phyloP scores from a whole-genome alignment of 108 stramenopile genomes.

The Epithemia pelagica region DNA sequence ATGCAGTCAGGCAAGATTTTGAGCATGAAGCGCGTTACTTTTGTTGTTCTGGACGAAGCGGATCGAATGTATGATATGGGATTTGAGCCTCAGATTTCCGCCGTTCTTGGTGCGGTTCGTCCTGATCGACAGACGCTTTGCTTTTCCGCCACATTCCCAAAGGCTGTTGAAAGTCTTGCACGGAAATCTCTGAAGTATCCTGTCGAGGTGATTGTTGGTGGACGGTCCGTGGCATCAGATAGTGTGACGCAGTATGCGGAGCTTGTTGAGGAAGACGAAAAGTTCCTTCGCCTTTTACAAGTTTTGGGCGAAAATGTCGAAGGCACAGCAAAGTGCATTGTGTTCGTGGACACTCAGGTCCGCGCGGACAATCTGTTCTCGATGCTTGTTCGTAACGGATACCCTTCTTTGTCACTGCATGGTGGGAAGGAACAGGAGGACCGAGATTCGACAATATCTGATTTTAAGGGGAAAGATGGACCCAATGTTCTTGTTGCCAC shows the following conservation, averaged over 20 bases:
- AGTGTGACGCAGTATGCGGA: constrained; percentile 90
- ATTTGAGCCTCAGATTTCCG: constrained; percentile 96
- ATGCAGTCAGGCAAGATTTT: constrained; percentile 97
- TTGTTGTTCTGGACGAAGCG: constrained; percentile 97
- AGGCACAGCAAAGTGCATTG: constrained; percentile 89
- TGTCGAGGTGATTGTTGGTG: constrained; percentile 95
- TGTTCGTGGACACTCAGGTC: constrained; percentile 97
- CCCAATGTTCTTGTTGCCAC: constrained; percentile 91
- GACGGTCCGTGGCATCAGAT: constrained; percentile 90
- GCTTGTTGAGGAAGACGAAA: constrained; percentile 91
- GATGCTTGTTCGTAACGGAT: constrained; percentile 89
- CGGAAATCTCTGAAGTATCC: constrained; percentile 83
- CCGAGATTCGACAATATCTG: constrained; percentile 95
- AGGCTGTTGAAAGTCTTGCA: constrained; percentile 87
- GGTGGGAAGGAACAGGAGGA: constrained; percentile 99
- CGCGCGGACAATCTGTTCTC: constrained; percentile 92
- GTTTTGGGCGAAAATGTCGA: constrained; percentile 93
- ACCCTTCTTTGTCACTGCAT: constrained; percentile 91
- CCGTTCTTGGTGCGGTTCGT: constrained; percentile 86
- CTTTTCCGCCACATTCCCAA: constrained; percentile 99
- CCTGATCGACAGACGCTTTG: constrained; percentile 94
- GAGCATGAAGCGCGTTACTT: constrained; percentile 85
- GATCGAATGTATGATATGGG: constrained; percentile 99
- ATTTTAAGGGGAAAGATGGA: constrained; percentile 89
- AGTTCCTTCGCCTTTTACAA: constrained; percentile 95